phyloP scores from a whole-genome alignment of 139 green algal genomes.

The Chlamydomonas sp. region DNA sequence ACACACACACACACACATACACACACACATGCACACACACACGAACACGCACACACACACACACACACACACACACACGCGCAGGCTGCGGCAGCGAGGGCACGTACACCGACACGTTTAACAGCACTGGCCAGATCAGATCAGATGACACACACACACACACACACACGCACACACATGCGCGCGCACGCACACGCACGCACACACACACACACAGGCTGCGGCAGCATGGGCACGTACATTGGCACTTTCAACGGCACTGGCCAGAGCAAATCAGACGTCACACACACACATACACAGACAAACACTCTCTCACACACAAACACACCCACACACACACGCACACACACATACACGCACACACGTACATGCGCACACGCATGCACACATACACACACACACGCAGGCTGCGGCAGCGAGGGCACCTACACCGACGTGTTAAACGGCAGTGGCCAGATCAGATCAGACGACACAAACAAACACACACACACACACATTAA shows the following conservation, averaged over 20 bases:
- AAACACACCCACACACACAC: neutral
- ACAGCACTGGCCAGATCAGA: too few species aligned
- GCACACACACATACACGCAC: neutral
- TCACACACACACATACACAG: too few species aligned
- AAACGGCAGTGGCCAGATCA: too few species aligned
- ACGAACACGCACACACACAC: neutral
- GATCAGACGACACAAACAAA: too few species aligned
- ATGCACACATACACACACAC: conserved; percentile 1
- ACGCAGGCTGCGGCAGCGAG: too few species aligned
- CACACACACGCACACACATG: neutral
- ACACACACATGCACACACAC: neutral
- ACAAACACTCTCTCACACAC: neutral
- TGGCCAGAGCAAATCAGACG: too few species aligned
- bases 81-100: neutral
- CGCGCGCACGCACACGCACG: neutral
- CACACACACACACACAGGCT: too few species aligned
- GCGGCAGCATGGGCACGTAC: too few species aligned
- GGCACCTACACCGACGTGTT: too few species aligned
- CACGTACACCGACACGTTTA: neutral
- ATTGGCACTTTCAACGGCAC: too few species aligned
- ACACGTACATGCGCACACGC: neutral
- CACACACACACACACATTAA: neutral
- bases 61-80: neutral
- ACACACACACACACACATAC: neutral
- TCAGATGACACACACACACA: neutral